phyloP scores from a whole-genome alignment of 2,329 filamentous ascomycete species.

The Zelopaecilomyces penicillatus region DNA sequence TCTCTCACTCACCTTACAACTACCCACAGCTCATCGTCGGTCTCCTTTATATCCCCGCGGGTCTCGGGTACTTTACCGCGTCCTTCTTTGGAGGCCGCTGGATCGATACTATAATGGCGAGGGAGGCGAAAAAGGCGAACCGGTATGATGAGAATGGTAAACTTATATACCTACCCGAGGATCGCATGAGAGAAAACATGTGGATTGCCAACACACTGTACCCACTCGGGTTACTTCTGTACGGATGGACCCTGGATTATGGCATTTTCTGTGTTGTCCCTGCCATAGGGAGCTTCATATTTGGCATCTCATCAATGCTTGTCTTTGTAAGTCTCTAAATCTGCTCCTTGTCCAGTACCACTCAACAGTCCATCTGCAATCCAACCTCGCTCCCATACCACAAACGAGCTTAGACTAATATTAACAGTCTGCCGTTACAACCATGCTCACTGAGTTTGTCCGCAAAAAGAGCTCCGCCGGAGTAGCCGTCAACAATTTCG shows the following conservation, averaged over 20 bases:
- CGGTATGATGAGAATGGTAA: constrained; percentile 59
- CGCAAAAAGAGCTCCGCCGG: constrained; percentile 61
- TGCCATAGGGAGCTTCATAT: constrained; percentile 61
- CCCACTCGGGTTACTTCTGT: constrained; percentile 62
- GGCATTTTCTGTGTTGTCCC: constrained; percentile 58
- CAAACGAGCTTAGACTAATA: neutral
- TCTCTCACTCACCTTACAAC: constrained; percentile 57
- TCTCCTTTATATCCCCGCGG: constrained; percentile 67
- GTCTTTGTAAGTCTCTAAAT: constrained; percentile 49
- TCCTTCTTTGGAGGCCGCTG: constrained; percentile 36
- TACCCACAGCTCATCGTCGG: constrained; percentile 63
- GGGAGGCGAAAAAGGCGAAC: constrained; percentile 62
- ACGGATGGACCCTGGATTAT: constrained; percentile 64
- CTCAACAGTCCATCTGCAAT: neutral
- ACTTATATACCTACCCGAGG: constrained; percentile 64
- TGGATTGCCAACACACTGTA: constrained; percentile 67
- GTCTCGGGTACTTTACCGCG: constrained; percentile 51
- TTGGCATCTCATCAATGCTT: constrained; percentile 71
- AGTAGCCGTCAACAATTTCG: constrained; percentile 74
- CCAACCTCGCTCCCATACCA: neutral
- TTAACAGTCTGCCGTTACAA: constrained; percentile 52
- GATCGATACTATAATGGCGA: constrained; percentile 74
- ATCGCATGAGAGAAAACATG: constrained; percentile 75
- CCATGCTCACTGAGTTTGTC: constrained; percentile 82
- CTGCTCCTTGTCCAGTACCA: neutral